Base-by-base conservation (phyloP, 2,329 filamentous ascomycete species). In the Colletotrichum nymphaeae region DNA sequence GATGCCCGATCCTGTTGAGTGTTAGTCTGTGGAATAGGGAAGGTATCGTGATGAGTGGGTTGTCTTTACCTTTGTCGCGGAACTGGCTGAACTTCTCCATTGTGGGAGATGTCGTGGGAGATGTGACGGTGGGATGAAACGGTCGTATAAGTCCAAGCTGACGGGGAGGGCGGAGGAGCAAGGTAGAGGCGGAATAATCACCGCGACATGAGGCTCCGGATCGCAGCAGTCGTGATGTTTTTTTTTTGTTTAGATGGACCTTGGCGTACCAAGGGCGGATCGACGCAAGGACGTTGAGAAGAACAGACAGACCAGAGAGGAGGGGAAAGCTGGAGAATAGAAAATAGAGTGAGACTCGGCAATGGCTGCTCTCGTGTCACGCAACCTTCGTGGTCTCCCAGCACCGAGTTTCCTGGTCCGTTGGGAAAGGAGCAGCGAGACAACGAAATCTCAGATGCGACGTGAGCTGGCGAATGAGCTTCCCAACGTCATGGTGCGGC, bases 71-170 rank as follows among this genome's bases (percentile, higher is more conserved):
- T 91, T 93, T 91, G 84, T 98, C 95, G 78, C 95, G 92, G 80
- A 94, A 98, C 82, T 97, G 95, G 70, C 94, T 96, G 83, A 94
- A 98, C 83, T 97, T 98, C 87, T 98, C 95, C 95, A 98, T 98
- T 42, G 55, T 78, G 74, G 19, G 14, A 16, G 42, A 35, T 35
- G 32, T 24, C 28, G 70, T 30, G 67, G 30, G 32, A 57, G 22
- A 12, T 9, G 24, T 55, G 5, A 22, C 22, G 16, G 49, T 16
- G 19, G 9, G 60, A 26, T 24, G 12, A 11, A 63, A 46, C 6
- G 26, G 22, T 73, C 42, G 70, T 73, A 32, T 64, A 69, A 70
- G 70, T 73, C 66, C 42, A 14, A 42, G 58, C 12, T 26, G 49
- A 49, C 24, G 35, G 57, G 28, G 53, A 11, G 12, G 28, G n/a